Evolutionary conservation across 257 asterid species (phyloP).

Genomic region (Scutellaria baicalensis): DNA sequence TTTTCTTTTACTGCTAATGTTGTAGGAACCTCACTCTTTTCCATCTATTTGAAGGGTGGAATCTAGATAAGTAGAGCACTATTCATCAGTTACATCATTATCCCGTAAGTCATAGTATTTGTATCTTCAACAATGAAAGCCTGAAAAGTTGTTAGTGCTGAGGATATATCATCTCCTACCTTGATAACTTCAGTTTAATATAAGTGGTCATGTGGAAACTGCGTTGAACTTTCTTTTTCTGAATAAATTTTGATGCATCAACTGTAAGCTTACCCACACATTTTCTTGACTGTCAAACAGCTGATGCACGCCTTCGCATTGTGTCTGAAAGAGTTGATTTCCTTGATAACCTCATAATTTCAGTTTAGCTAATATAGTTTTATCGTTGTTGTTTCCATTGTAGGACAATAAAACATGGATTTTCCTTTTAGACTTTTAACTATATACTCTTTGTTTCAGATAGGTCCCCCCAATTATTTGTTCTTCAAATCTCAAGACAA

Average conservation of each 20-base stretch:
- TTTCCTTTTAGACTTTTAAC: slow-evolving; percentile 15
- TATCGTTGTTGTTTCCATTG: background rate
- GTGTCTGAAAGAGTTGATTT: slow-evolving; percentile 99
- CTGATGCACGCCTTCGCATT: slow-evolving; percentile 98
- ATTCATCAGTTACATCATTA: slow-evolving; percentile 97
- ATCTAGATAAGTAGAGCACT: slow-evolving; percentile 96
- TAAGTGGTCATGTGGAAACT: background rate
- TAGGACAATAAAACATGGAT: background rate
- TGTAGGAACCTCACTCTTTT: slow-evolving; percentile 90
- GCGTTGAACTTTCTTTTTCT: background rate
- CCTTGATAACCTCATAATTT: slow-evolving; percentile 73
- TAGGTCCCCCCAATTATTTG: slow-evolving; percentile 83
- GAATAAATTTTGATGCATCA: background rate
- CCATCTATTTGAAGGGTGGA: slow-evolving; percentile 97
- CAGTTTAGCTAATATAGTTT: slow-evolving; percentile 64
- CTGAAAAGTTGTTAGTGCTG: background rate
- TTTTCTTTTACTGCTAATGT: slow-evolving; percentile 37
- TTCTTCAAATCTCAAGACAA: slow-evolving; percentile 77
- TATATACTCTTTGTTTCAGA: slow-evolving; percentile 41
- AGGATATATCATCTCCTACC: background rate
- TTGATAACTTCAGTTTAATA: background rate
- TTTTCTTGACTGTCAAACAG: slow-evolving; percentile 40
- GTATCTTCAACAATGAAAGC: background rate
- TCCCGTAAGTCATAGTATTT: slow-evolving; percentile 62
- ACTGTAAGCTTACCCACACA: slow-evolving; percentile 8